These are phyloP conservation scores for Cyberlindnera xishuangbannaensis DNA, from an alignment of 805 yeast species.

Conservation along the genomic window DNA sequence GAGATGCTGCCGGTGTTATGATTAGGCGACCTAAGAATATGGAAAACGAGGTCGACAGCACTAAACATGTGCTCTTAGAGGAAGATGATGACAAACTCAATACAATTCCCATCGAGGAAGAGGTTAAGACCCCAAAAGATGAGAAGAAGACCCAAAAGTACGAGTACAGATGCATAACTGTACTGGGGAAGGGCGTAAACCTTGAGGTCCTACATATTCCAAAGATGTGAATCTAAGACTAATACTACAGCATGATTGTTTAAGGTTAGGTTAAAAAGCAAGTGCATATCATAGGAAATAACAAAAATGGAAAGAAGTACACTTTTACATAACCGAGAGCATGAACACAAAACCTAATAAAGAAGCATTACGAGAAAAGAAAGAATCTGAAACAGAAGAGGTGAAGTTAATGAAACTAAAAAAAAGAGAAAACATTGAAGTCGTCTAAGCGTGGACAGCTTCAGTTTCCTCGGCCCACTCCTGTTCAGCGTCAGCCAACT, in stretches of 20 bases:
- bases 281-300: too few species aligned
- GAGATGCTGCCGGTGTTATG: constrained; percentile 7
- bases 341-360: too few species aligned
- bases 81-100: constrained; percentile 13
- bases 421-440: constrained; percentile 1
- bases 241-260: too few species aligned
- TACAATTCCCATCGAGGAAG: constrained; percentile 21
- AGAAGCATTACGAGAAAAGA: too few species aligned
- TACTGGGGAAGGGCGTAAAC: constrained; percentile 15
- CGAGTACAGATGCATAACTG: constrained; percentile 12
- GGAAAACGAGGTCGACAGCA: too few species aligned
- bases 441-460: constrained; percentile 19
- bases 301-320: constrained; percentile 1
- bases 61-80: neutral
- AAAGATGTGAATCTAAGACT: constrained; percentile 1
- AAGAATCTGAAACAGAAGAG: too few species aligned
- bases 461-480: constrained; percentile 42
- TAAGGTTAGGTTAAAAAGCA: too few species aligned
- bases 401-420: constrained; percentile 1
- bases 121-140: neutral
- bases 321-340: constrained; percentile 1
- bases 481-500: constrained; percentile 36
- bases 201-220: constrained; percentile 20
- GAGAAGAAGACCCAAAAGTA: constrained; percentile 18
- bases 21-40: constrained; percentile 13